phyloP scores from a whole-genome alignment of 257 asterid genomes.

The Plantago major region DNA sequence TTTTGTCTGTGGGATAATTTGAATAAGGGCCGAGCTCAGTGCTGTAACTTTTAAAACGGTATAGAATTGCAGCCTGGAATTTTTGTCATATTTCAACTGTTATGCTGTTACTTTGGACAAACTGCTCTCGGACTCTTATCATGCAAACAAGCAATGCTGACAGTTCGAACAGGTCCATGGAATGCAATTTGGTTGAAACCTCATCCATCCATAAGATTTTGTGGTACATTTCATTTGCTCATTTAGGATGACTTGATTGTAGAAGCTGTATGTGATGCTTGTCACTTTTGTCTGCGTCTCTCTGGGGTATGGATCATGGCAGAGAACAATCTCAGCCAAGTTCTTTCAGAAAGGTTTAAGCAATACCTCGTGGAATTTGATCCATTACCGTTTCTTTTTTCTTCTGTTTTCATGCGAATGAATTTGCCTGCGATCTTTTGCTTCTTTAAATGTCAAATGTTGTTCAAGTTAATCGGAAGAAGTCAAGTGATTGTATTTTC shows the following conservation, averaged over 20 bases:
- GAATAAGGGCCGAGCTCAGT: constrained; percentile 43
- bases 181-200: constrained; percentile 6
- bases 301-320: constrained; percentile 9
- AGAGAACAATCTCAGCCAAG: constrained; percentile 14
- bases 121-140: constrained; percentile 5
- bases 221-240: constrained; percentile 16
- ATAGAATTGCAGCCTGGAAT: not conserved
- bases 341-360: constrained; percentile 9
- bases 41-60: constrained; percentile 45
- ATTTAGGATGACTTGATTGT: constrained; percentile 19
- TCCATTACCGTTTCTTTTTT: not conserved
- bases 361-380: constrained; percentile 2
- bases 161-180: constrained; percentile 14
- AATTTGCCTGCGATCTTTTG: not conserved
- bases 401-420: not conserved
- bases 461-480: not conserved
- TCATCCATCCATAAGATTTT: constrained; percentile 5
- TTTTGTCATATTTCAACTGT: not conserved
- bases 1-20: constrained; percentile 66
- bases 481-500: not conserved
- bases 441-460: not conserved
- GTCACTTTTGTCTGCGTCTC: constrained; percentile 8
- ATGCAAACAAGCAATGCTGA: constrained; percentile 5
- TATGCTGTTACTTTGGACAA: constrained; percentile 14
- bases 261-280: constrained; percentile 28